Percentiles rank a stretch among this genome's conserved stretches.
Evolutionary conservation across 1,284 basidiomycete genomes (phyloP).

Genomic region (Trametes hirsuta): DNA sequence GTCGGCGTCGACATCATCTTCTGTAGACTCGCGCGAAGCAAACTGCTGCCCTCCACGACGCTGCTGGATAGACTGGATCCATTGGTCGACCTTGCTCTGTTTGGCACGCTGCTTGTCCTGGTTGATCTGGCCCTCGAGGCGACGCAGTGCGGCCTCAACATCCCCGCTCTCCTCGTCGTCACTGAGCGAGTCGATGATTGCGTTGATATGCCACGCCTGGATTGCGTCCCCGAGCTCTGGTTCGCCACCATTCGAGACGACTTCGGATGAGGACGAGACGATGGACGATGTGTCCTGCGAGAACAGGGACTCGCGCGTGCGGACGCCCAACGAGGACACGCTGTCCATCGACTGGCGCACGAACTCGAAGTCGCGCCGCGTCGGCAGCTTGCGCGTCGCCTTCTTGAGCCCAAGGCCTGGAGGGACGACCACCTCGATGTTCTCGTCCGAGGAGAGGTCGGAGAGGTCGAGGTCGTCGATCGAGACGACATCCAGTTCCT

Average conservation of each 20-base stretch:
- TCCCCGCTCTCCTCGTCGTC: conserved; percentile 77
- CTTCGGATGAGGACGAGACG: conserved; percentile 47
- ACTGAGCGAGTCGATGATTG: conserved; percentile 74
- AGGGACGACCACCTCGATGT: conserved; percentile 36
- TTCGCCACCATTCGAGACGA: conserved; percentile 24
- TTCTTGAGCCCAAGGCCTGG: conserved; percentile 55
- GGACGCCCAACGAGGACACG: conserved; percentile 77
- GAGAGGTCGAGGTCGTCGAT: conserved; percentile 77
- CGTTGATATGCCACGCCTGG: conserved; percentile 80
- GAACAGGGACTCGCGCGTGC: conserved; percentile 57
- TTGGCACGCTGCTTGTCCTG: conserved; percentile 69
- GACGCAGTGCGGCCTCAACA: conserved; percentile 76
- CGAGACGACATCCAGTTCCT: conserved; percentile 64
- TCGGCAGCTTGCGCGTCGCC: conserved; percentile 60
- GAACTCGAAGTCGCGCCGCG: conserved; percentile 78
- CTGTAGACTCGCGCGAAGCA: conserved; percentile 3
- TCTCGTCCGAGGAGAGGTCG: conserved; percentile 64
- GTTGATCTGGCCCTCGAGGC: conserved; percentile 85
- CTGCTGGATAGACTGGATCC: conserved; percentile 75
- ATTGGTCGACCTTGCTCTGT: conserved; percentile 76
- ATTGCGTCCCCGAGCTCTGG: conserved; percentile 56
- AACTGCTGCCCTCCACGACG: conserved; percentile 56
- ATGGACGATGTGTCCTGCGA: conserved; percentile 45
- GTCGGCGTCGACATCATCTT: conserved; percentile 55
- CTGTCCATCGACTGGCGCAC: conserved; percentile 66